Conservation (phyloP, 805 yeast genomes). For the Priceomyces melissophilus region DNA sequence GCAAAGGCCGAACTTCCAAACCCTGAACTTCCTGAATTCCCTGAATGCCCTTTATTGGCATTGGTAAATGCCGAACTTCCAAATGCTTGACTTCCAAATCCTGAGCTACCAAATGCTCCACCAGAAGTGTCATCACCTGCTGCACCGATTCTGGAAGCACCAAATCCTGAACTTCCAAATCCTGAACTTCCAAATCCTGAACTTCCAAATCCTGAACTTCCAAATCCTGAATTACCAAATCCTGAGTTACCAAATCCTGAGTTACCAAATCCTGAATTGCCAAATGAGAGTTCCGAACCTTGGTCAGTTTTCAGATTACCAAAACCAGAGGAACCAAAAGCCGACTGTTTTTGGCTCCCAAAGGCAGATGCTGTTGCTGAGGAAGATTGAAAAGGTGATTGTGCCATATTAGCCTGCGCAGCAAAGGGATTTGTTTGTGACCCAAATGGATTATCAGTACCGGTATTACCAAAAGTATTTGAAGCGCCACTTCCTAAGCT, state of each 20-base stretch:
- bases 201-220: conserved; percentile 7
- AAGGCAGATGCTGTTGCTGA: conserved; percentile 4
- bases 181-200: conserved; percentile 11
- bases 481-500: conserved; percentile 2
- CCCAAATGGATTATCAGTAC: conserved; percentile 1
- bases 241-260: conserved; percentile 8
- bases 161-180: conserved; percentile 9
- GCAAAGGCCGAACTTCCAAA: conserved; percentile 16
- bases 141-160: conserved; percentile 11
- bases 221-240: background rate
- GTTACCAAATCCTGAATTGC: conserved; percentile 2
- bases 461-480: conserved; percentile 1
- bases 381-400: background rate
- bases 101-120: conserved; percentile 8
- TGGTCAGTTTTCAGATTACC: conserved; percentile 4
- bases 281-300: background rate
- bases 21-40: background rate
- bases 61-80: conserved; percentile 7
- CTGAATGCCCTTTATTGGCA: background rate
- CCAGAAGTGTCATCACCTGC: conserved; percentile 3
- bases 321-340: conserved; percentile 11
- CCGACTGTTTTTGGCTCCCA: conserved; percentile 5
- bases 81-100: conserved; percentile 5
- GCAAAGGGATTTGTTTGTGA: background rate
- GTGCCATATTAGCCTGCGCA: background rate